Evolutionary conservation across 192 early-diverging fungal species (phyloP).

Genomic region (Gryganskiella cystojenkinii): DNA sequence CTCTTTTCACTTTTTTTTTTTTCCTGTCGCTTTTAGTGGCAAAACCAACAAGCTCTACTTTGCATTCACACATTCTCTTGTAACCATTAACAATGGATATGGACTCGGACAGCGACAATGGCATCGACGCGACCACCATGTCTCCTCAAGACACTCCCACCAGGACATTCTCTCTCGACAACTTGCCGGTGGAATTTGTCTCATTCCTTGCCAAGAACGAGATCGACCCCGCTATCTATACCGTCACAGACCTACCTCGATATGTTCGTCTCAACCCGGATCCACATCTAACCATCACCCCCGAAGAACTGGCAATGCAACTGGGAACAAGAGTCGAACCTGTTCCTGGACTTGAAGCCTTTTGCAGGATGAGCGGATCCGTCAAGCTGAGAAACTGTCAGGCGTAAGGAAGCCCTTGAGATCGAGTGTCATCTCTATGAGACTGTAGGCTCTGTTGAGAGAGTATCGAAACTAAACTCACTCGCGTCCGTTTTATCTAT

Average conservation of each 20-base stretch:
- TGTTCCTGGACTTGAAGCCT: conserved; percentile 67
- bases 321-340: conserved; percentile 59
- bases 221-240: conserved; percentile 74
- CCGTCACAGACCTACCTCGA: conserved; percentile 69
- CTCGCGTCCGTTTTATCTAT: conserved; percentile 1
- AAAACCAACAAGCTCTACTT: not conserved
- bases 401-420: conserved; percentile 48
- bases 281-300: conserved; percentile 48
- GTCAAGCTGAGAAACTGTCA: conserved; percentile 60
- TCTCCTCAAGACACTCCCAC: not conserved
- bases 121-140: not conserved
- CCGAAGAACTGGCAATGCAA: conserved; percentile 56
- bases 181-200: conserved; percentile 72
- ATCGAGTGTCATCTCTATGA: not conserved
- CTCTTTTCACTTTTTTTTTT: too few relatives aligned
- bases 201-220: conserved; percentile 76
- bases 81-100: not conserved
- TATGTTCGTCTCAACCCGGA: conserved; percentile 76
- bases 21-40: not conserved
- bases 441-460: too few relatives aligned
- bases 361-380: conserved; percentile 62
- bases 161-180: conserved; percentile 43
- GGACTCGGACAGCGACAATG: conserved; percentile 26
- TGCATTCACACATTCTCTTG: not conserved
- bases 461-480: too few relatives aligned